Evolutionary conservation across 441 rosid genomes (phyloP).

Genomic region (Omphalea diandra): DNA sequence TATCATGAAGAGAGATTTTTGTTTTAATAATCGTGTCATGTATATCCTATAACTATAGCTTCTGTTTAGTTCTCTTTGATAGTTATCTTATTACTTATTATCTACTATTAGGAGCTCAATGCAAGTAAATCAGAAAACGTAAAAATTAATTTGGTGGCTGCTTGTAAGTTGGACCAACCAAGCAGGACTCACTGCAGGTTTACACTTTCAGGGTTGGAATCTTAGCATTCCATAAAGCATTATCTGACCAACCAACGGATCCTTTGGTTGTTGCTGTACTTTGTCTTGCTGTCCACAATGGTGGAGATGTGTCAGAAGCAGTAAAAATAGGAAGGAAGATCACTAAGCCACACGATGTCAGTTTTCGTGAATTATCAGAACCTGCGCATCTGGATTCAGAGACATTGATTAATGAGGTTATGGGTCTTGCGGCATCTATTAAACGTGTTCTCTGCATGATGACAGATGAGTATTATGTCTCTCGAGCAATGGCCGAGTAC

Average conservation of each 20-base stretch:
- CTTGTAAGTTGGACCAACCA: not conserved
- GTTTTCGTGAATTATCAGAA: constrained; percentile 57
- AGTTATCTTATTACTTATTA: too few relatives aligned
- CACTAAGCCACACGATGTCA: constrained; percentile 39
- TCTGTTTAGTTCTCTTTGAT: too few relatives aligned
- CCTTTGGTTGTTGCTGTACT: constrained; percentile 29
- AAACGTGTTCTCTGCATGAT: constrained; percentile 43
- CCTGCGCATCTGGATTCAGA: constrained; percentile 29
- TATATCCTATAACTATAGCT: too few relatives aligned
- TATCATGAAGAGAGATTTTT: not conserved
- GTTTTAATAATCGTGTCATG: too few relatives aligned
- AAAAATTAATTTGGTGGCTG: not conserved
- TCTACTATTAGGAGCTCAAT: too few relatives aligned
- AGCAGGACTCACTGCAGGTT: not conserved
- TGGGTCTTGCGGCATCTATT: constrained; percentile 60
- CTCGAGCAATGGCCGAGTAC: constrained; percentile 77
- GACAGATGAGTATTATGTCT: constrained; percentile 62
- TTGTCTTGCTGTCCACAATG: constrained; percentile 33
- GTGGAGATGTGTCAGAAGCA: constrained; percentile 50
- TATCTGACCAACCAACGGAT: constrained; percentile 30
- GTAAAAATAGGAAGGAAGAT: constrained; percentile 55
- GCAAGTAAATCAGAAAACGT: not conserved
- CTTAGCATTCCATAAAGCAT: constrained; percentile 34
- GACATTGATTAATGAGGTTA: constrained; percentile 47
- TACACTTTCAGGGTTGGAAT: constrained; percentile 30